Conservation (phyloP, 768 basidiomycete species). For the Trametes meyenii region DNA sequence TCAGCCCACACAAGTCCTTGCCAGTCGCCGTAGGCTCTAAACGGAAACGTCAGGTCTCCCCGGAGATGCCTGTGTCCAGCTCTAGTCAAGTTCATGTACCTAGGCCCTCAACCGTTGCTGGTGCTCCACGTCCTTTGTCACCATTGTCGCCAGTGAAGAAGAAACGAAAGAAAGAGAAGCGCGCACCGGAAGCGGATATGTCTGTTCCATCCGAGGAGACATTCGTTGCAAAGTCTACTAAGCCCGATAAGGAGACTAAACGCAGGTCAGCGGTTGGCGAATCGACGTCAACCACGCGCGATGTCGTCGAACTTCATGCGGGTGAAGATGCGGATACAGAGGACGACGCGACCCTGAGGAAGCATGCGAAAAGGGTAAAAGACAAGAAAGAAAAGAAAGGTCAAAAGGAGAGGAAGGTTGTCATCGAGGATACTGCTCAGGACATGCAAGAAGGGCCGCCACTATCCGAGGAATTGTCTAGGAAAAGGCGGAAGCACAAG, state of each 20-base stretch:
- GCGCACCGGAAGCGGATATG: constrained; percentile 1
- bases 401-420: constrained; percentile 10
- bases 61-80: not conserved
- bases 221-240: not conserved
- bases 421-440: not conserved
- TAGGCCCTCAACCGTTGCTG: not conserved
- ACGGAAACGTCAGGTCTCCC: constrained; percentile 14
- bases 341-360: not conserved
- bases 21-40: constrained; percentile 2
- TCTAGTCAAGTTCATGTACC: not conserved
- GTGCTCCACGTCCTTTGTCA: not conserved
- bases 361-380: constrained; percentile 14
- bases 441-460: not conserved
- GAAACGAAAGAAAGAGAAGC: constrained; percentile 35
- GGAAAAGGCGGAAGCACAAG: not conserved
- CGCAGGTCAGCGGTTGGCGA: not conserved
- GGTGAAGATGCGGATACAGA: constrained; percentile 1
- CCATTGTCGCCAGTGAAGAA: constrained; percentile 17
- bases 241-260: constrained; percentile 13
- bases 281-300: not conserved
- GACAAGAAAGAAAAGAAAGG: constrained; percentile 25
- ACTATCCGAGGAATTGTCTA: not conserved
- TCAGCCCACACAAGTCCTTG: not conserved
- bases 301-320: not conserved
- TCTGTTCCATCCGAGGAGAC: not conserved